Evolutionary conservation across 306 rosid genomes (phyloP), one percentile per base, ranked within the genome.

Genomic region (Cicer judaicum): DNA sequence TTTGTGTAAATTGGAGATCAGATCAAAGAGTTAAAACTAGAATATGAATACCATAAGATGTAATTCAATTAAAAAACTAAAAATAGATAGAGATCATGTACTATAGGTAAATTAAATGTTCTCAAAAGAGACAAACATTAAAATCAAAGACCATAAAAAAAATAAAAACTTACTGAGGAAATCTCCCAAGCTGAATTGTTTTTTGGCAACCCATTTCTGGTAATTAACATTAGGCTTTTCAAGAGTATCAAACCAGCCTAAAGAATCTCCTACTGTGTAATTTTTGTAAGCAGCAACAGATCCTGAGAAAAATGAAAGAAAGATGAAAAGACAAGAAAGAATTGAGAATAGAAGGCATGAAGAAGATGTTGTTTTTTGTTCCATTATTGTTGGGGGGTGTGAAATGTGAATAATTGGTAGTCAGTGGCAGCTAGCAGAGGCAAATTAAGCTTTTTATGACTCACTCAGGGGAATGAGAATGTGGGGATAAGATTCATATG

Each of bases 191-290:
- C 83, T 64, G 91, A 94, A 94, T 39, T 47, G 68, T 56, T 91
- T 90, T 38, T 42, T 80, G 12, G 84, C 72, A 71, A 78, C 88
- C 99, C 99, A 94, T 38, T 91, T 86, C 79, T 87, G 93, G 61
- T 90, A 94, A 81, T 90, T 55, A 8, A 87, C 82, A 66, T 59
- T 6, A 24, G 96, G 84, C 57, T 91, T 91, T 59, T 70, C 71
- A 16, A 75, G 65, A 7, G 55, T 87, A 56, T 93, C 99, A 70
- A 83, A 94, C 97, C 97, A 94, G 4, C 99, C 99, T 54, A 87
- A 52, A 39, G 97, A 87, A 70, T 90, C 97, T 2, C 99, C 99
- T 1, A 94, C 99, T 0, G 99, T 94, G 84, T 87, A 86, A 82
- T 94, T 94, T 79, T 86, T 83, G 93, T 90, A 90, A 47, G 92